phyloP scores from a whole-genome alignment of 2,329 filamentous ascomycete species.

The Botrytis fabae region DNA sequence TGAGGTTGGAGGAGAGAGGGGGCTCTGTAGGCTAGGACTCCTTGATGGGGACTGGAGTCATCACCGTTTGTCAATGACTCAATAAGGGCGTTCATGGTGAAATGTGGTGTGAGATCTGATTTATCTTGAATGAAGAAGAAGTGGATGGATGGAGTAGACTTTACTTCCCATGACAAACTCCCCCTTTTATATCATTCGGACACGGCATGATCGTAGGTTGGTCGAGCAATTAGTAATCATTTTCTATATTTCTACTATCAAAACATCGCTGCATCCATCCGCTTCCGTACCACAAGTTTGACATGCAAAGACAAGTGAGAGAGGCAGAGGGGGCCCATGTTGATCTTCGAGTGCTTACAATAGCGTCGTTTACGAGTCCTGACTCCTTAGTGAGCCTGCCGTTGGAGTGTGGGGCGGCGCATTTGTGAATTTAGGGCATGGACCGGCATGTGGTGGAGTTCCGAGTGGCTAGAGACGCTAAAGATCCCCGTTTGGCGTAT shows the following conservation, averaged over 20 bases:
- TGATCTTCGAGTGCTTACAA: neutral
- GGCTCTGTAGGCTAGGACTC: slow-evolving; percentile 47
- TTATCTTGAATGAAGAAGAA: neutral
- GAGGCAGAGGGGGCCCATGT: neutral
- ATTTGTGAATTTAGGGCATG: neutral
- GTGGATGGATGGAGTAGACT: neutral
- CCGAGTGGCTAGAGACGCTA: neutral
- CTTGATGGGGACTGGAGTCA: slow-evolving; percentile 23
- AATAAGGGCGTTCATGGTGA: slow-evolving; percentile 4
- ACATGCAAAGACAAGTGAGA: neutral
- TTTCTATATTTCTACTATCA: neutral
- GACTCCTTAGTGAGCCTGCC: neutral
- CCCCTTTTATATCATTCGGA: neutral
- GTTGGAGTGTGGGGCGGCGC: neutral
- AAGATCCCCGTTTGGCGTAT: neutral
- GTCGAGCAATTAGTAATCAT: neutral
- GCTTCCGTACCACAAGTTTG: neutral
- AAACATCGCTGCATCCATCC: neutral
- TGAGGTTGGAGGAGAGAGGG: slow-evolving; percentile 51
- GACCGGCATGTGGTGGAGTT: neutral
- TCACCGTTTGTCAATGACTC: neutral
- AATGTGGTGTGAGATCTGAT: neutral
- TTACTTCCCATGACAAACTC: neutral
- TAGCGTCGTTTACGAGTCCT: neutral
- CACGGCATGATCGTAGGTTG: neutral